phyloP scores from a whole-genome alignment of 2,329 filamentous ascomycete genomes.

The Hypocreales sp. region DNA sequence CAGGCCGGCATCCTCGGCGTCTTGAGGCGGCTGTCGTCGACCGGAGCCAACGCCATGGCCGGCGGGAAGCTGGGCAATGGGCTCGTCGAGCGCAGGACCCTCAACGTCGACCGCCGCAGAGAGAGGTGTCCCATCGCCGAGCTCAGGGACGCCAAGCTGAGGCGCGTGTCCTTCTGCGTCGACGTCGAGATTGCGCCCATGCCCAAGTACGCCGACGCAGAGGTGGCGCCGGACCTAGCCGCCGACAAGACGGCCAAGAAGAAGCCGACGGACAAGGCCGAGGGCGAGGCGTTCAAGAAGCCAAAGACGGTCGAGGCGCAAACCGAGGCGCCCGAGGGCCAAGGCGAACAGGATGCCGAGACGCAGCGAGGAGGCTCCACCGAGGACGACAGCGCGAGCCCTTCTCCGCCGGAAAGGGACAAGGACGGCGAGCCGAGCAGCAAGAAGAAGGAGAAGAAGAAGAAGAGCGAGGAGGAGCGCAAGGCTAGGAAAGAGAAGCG shows the following conservation, averaged over 20 bases:
- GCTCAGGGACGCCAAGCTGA: constrained; percentile 64
- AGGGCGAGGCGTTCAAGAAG: constrained; percentile 59
- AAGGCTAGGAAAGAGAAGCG: constrained; percentile 88
- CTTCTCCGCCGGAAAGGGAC: constrained; percentile 12
- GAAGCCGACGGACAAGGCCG: constrained; percentile 51
- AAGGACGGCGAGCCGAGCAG: constrained; percentile 31
- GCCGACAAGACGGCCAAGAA: constrained; percentile 40
- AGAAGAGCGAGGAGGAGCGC: constrained; percentile 80
- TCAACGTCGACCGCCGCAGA: constrained; percentile 73
- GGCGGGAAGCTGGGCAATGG: constrained; percentile 34
- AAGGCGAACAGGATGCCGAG: no score
- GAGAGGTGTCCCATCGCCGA: constrained; percentile 68
- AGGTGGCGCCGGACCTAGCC: constrained; percentile 21
- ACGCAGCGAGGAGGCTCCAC: no score
- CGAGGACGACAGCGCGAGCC: not conserved
- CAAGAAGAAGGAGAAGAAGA: constrained; percentile 91
- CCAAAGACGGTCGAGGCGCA: constrained; percentile 40
- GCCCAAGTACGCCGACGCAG: constrained; percentile 57
- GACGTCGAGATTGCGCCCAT: constrained; percentile 92
- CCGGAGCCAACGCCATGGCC: constrained; percentile 22
- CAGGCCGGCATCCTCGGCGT: constrained; percentile 67
- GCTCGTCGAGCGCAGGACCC: constrained; percentile 60
- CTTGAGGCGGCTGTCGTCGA: constrained; percentile 66
- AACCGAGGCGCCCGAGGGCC: constrained; percentile 18
- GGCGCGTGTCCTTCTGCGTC: constrained; percentile 86